phyloP scores from a whole-genome alignment of 306 rosid genomes.

The Coriaria nepalensis region DNA sequence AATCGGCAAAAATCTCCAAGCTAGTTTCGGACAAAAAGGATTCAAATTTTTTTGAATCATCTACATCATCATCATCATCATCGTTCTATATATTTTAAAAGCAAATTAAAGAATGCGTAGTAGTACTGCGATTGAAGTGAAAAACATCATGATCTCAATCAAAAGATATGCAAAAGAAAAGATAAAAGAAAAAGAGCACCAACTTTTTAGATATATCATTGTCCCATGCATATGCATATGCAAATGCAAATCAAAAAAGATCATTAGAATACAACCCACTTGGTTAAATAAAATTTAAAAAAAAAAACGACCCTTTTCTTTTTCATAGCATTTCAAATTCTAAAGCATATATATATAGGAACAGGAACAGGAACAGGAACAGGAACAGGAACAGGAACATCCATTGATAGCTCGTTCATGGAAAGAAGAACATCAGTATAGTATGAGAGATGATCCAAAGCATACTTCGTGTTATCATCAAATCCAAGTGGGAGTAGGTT shows the following conservation, averaged over 20 bases:
- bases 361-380: too few relatives aligned
- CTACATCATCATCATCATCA: conserved; percentile 24
- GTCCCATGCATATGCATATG: too few relatives aligned
- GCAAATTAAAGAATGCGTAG: conserved; percentile 17
- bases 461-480: too few relatives aligned
- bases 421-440: too few relatives aligned
- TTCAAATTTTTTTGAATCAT: conserved; percentile 20
- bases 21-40: conserved; percentile 4
- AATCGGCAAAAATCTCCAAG: conserved; percentile 12
- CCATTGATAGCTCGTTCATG: too few relatives aligned
- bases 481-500: too few relatives aligned
- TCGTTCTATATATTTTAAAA: conserved; percentile 36
- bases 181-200: conserved; percentile 31
- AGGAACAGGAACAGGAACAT: too few relatives aligned
- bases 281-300: too few relatives aligned
- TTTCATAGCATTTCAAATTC: conserved; percentile 1
- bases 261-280: too few relatives aligned
- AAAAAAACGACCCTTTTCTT: not conserved
- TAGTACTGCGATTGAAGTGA: conserved; percentile 17
- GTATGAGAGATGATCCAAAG: too few relatives aligned
- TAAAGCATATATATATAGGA: too few relatives aligned
- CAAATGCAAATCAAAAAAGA: too few relatives aligned
- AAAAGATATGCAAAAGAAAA: not conserved
- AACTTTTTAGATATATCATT: conserved; percentile 22
- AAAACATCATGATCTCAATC: conserved; percentile 70